Evolutionary conservation across 176 grass and related monocot genomes (phyloP).

Genomic region (Rhynchospora tenuis): DNA sequence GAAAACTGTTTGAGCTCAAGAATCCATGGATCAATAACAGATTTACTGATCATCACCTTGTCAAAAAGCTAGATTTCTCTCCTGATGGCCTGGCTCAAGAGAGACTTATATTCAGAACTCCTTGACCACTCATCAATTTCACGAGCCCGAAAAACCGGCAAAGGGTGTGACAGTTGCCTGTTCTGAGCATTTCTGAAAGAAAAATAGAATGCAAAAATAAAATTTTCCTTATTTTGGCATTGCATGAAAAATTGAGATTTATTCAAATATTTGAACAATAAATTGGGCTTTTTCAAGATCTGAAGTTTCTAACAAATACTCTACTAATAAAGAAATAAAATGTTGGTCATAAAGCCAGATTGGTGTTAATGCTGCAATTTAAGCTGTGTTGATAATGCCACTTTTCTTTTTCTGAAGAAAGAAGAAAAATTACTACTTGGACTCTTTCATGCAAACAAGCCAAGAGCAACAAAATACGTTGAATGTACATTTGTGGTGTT

Average conservation of each 20-base stretch:
- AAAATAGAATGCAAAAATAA: not conserved
- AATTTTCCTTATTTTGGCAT: not conserved
- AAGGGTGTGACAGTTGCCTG: conserved; percentile 73
- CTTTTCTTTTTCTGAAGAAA: not conserved
- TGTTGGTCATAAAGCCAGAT: not conserved
- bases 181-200: conserved; percentile 70
- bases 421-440: not conserved
- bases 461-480: not conserved
- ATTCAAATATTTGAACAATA: not conserved
- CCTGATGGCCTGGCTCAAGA: conserved; percentile 25
- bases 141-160: conserved; percentile 74
- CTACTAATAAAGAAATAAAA: not conserved
- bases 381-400: not conserved
- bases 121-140: conserved; percentile 92
- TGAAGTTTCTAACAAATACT: not conserved
- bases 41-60: not conserved
- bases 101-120: conserved; percentile 49
- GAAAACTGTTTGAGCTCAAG: not conserved
- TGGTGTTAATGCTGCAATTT: not conserved
- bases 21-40: not conserved
- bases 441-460: not conserved
- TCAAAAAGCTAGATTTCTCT: not conserved
- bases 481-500: not conserved
- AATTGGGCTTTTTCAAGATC: not conserved
- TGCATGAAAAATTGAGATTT: not conserved